A percentile compares a stretch with the other conserved stretches of the same genome.
Evolutionary conservation across 2,329 filamentous ascomycete species (phyloP).

Genomic region (Cadophora gregata): DNA sequence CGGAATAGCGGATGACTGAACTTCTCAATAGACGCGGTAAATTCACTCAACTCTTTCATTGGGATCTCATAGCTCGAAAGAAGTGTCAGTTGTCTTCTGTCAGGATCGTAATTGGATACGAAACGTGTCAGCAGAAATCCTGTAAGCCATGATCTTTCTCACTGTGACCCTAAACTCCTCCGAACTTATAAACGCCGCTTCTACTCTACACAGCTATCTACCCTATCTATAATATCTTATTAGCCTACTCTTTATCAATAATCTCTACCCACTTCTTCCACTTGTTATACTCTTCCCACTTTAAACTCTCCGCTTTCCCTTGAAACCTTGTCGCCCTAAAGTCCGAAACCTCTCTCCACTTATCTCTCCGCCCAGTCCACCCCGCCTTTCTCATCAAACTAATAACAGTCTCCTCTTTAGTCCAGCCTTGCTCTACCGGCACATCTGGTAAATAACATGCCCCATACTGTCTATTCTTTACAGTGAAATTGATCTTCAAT

Average conservation of each 20-base stretch:
- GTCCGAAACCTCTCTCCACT: constrained; percentile 77
- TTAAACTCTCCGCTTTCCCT: constrained; percentile 76
- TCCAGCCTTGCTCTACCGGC: constrained; percentile 91
- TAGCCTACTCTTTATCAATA: constrained; percentile 16
- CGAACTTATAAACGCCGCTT: neutral
- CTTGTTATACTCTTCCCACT: constrained; percentile 75
- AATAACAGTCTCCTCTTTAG: constrained; percentile 86
- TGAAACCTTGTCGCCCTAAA: constrained; percentile 85
- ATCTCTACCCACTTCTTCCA: constrained; percentile 75
- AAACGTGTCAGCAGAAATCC: too few relatives aligned
- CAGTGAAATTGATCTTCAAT: constrained; percentile 82
- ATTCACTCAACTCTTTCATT: too few relatives aligned
- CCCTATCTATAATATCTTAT: neutral
- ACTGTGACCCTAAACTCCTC: too few relatives aligned
- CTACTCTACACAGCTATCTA: neutral
- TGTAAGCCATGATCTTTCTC: too few relatives aligned
- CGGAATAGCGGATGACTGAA: too few relatives aligned
- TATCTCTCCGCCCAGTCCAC: constrained; percentile 71
- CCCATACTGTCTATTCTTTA: constrained; percentile 75
- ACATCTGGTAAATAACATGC: constrained; percentile 94
- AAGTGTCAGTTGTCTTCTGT: too few relatives aligned
- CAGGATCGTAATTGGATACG: too few relatives aligned
- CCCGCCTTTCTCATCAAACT: constrained; percentile 95
- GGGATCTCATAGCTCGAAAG: too few relatives aligned
- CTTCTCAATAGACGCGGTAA: too few relatives aligned